Conservation (phyloP, 2,329 filamentous ascomycete genomes). For the Ascochyta koolunga region DNA sequence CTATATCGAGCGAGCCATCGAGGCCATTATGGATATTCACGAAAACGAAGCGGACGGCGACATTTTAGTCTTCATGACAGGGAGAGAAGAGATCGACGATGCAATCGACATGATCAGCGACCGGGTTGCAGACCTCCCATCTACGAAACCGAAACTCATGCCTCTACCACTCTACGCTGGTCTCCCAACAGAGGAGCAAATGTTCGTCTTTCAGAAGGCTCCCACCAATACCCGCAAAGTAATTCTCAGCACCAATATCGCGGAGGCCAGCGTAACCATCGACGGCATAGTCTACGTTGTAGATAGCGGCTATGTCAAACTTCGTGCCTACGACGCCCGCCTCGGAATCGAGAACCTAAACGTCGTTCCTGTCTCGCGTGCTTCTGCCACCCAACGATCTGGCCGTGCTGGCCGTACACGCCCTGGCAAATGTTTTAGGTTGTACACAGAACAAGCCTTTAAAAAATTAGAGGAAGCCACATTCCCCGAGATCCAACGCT, state of each 20-base stretch:
- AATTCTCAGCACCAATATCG: conserved; percentile 93
- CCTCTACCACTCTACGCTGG: conserved; percentile 87
- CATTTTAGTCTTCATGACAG: conserved; percentile 89
- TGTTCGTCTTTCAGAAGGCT: conserved; percentile 89
- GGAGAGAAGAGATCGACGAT: conserved; percentile 88
- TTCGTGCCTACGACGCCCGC: conserved; percentile 80
- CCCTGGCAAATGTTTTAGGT: conserved; percentile 89
- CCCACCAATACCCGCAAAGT: conserved; percentile 86
- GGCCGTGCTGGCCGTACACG: conserved; percentile 88
- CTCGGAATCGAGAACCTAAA: conserved; percentile 90
- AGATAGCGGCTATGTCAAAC: conserved; percentile 89
- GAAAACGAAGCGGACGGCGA: conserved; percentile 80
- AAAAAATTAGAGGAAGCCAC: conserved; percentile 71
- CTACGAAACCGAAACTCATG: conserved; percentile 65
- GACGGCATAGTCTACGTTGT: conserved; percentile 90
- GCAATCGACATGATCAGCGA: conserved; percentile 81
- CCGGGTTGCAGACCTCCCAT: conserved; percentile 67
- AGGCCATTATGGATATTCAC: conserved; percentile 88
- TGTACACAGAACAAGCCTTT: conserved; percentile 83
- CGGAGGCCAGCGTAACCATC: conserved; percentile 93
- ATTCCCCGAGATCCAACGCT: conserved; percentile 88
- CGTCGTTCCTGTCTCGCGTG: conserved; percentile 82
- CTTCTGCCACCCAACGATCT: conserved; percentile 88
- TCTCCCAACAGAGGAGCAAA: conserved; percentile 86
- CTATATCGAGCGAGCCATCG: conserved; percentile 82